Evolutionary conservation across 129 eudicot species (phyloP), one percentile per base, ranked within the genome.

Genomic region (Flaveria ramosissima): DNA sequence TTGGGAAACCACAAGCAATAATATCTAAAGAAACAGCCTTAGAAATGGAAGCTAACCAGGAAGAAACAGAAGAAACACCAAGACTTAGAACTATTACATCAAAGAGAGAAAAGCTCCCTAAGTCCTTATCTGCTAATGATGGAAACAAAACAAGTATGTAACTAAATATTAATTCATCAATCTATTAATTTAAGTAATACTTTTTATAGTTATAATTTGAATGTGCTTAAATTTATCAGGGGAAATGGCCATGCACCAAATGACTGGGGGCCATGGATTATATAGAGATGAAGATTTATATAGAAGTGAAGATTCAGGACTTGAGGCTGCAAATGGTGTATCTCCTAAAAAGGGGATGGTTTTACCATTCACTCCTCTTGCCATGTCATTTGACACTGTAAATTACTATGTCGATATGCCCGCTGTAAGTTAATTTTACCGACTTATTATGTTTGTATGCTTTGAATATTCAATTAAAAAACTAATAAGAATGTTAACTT

Each of bases 321-420:
- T 84, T 3, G 96, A 84, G 76, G 68, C 88, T 48, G 84, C 86
- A 55, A 78, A 71, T 21, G 97, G 97, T 3, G 83, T 85, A 57
- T 88, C 91, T 21, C 87, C 94, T 56, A 92, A 86, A 83, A 89
- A 88, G 79, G 97, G 98, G 81, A 94, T 91, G 98, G 88, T 94
- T 79, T 83, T 94, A 27, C 98, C 98, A 1, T 94, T 94, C 74
- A 80, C 85, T 55, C 97, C 98, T 24, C 86, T 91, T 9, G 87
- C 96, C 12, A 89, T 94, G 96, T 84, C 97, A 47, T 94, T 94
- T 10, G 97, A 95, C 53, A 80, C 39, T 36, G 91, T 95, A 4
- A 95, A 82, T 81, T 95, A 95, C 72, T 91, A 20, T 20, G 97
- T 94, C 8, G 98, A 94, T 71, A 94, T 91, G 96, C 97, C 98